These are phyloP conservation scores for Malus sieversii DNA, from an alignment of 306 rosid species.

Conservation along the genomic window DNA sequence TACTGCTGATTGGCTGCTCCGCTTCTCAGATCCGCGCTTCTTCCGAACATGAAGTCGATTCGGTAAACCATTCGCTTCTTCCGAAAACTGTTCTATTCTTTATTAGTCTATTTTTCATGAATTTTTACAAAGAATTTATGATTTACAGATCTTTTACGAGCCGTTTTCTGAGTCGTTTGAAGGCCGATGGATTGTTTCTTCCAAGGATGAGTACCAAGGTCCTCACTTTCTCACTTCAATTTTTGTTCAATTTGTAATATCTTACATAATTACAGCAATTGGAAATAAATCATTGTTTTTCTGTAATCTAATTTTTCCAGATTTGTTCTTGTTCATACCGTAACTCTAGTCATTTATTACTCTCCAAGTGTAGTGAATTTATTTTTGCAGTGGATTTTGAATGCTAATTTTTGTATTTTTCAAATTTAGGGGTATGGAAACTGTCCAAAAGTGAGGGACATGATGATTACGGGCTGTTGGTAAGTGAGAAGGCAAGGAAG, in stretches of 20 bases:
- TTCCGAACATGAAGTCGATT: neutral
- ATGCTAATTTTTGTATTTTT: neutral
- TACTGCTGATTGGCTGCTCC: constrained; percentile 7
- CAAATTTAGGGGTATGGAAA: constrained; percentile 73
- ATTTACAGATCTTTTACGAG: constrained; percentile 36
- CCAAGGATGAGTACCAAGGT: constrained; percentile 51
- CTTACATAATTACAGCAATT: neutral
- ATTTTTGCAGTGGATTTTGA: neutral
- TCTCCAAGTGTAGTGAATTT: neutral
- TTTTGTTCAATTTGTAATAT: neutral
- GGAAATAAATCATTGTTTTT: neutral
- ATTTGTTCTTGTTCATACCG: neutral
- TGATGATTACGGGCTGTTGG: constrained; percentile 80
- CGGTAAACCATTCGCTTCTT: neutral
- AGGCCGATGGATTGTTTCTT: constrained; percentile 51
- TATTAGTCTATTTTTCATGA: no score
- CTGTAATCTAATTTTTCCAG: neutral
- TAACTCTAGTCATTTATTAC: no score
- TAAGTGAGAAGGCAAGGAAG: constrained; percentile 78
- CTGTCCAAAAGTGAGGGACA: constrained; percentile 89
- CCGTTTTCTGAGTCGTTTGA: constrained; percentile 49
- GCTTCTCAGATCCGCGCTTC: constrained; percentile 15
- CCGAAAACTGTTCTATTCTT: no score
- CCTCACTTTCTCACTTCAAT: no score
- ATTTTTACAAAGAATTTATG: neutral